A percentile compares a stretch with the other conserved stretches of the same genome.
phyloP scores from a whole-genome alignment of 1,284 basidiomycete genomes.

The Puccinia sorghi region DNA sequence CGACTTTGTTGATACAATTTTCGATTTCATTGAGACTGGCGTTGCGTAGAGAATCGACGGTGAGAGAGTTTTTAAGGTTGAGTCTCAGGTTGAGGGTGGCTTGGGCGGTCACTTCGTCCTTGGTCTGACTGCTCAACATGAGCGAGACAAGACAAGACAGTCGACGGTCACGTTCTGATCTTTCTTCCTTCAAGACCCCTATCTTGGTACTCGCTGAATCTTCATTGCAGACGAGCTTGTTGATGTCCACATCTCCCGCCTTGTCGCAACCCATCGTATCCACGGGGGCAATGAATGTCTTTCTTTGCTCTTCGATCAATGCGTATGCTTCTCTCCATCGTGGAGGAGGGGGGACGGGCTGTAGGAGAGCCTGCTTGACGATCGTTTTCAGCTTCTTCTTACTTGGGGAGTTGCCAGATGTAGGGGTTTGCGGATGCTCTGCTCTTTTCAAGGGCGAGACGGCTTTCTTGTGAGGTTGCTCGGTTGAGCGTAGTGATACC shows the following conservation, averaged over 20 bases:
- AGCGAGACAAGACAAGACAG: conserved; percentile 82
- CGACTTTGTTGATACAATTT: conserved; percentile 80
- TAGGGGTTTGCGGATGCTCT: neutral
- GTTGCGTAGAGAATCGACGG: conserved; percentile 69
- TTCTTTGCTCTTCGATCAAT: conserved; percentile 29
- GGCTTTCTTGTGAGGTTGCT: neutral
- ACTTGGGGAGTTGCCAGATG: neutral
- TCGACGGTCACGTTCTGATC: conserved; percentile 61
- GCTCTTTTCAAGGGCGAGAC: neutral
- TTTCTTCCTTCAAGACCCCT: conserved; percentile 7
- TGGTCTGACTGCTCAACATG: conserved; percentile 94
- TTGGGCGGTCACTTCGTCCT: conserved; percentile 80
- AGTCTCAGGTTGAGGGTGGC: conserved; percentile 76
- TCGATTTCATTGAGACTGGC: conserved; percentile 69
- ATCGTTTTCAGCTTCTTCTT: conserved; percentile 17
- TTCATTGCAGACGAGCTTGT: conserved; percentile 65
- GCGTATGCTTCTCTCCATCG: conserved; percentile 48
- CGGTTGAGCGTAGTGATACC: neutral
- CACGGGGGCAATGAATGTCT: conserved; percentile 68
- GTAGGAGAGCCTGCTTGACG: conserved; percentile 31
- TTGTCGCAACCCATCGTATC: conserved; percentile 86
- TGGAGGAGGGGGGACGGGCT: conserved; percentile 12
- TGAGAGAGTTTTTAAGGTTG: conserved; percentile 74
- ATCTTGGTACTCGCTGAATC: neutral
- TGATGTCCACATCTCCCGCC: conserved; percentile 61